Evolutionary conservation across 2,329 filamentous ascomycete genomes (phyloP).

Genomic region (Trichoderma oligosporum): DNA sequence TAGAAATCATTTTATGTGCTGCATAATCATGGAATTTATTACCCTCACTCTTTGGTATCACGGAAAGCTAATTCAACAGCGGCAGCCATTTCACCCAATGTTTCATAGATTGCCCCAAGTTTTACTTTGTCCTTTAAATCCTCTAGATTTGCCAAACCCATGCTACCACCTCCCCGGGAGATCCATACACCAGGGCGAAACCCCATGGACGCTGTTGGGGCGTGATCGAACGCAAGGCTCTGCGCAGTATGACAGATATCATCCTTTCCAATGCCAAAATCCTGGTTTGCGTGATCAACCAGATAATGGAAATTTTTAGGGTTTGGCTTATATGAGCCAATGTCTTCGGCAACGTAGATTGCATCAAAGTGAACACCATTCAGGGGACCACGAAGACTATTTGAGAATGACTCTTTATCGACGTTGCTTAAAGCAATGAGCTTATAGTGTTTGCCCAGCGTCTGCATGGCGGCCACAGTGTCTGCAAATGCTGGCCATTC

Average conservation of each 20-base stretch:
- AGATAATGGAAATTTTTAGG: slow-evolving; percentile 62
- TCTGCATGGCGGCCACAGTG: slow-evolving; percentile 48
- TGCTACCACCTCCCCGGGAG: slow-evolving; percentile 42
- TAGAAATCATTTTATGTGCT: neutral
- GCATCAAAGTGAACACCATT: slow-evolving; percentile 53
- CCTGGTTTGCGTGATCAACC: slow-evolving; percentile 43
- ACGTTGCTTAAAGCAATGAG: slow-evolving; percentile 59
- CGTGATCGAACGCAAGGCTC: slow-evolving; percentile 63
- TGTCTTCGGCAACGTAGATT: slow-evolving; percentile 64
- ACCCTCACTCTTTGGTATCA: neutral
- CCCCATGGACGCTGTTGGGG: slow-evolving; percentile 57
- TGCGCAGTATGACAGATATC: slow-evolving; percentile 65
- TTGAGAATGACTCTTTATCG: slow-evolving; percentile 37
- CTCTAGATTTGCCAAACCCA: slow-evolving; percentile 37
- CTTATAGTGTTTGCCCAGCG: slow-evolving; percentile 49
- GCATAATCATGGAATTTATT: too few species aligned
- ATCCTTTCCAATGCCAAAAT: slow-evolving; percentile 47
- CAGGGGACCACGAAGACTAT: slow-evolving; percentile 35
- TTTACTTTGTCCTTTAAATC: slow-evolving; percentile 50
- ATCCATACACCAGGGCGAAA: slow-evolving; percentile 61
- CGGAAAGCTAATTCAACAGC: neutral
- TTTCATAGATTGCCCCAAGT: slow-evolving; percentile 42
- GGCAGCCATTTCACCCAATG: slow-evolving; percentile 57
- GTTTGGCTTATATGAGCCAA: slow-evolving; percentile 68
- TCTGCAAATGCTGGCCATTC: slow-evolving; percentile 56